Conservation (phyloP, 169 alveolate genomes). For the Babesia gibsoni region DNA sequence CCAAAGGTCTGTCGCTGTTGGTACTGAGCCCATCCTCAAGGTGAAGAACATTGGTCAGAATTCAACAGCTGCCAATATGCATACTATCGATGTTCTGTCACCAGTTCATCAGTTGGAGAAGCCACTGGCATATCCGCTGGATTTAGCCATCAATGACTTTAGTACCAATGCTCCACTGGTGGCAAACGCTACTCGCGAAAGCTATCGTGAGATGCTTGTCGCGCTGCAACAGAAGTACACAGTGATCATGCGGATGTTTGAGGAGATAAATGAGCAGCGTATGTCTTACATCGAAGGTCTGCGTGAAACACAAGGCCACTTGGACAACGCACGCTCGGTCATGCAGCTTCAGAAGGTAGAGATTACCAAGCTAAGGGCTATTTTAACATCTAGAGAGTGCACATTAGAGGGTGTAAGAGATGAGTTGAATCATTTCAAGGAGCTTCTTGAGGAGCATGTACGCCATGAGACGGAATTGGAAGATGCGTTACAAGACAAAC, state of each 20-base stretch:
- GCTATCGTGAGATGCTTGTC: slow-evolving; percentile 23
- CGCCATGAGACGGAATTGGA: slow-evolving; percentile 22
- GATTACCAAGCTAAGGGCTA: not conserved
- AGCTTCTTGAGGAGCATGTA: not conserved
- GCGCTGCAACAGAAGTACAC: slow-evolving; percentile 51
- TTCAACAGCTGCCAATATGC: not conserved
- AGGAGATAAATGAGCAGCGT: slow-evolving; percentile 60
- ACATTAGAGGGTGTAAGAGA: not conserved
- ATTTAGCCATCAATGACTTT: slow-evolving; percentile 1
- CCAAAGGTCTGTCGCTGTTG: not conserved
- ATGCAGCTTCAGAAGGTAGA: slow-evolving; percentile 52
- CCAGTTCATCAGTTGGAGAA: slow-evolving; percentile 5
- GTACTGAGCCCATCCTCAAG: not conserved
- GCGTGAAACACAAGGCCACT: slow-evolving; percentile 31
- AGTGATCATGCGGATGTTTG: slow-evolving; percentile 42
- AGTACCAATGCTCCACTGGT: not conserved
- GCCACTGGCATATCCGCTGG: slow-evolving; percentile 9
- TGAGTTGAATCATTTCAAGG: slow-evolving; percentile 6
- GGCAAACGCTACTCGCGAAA: slow-evolving; percentile 15
- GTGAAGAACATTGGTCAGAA: not conserved
- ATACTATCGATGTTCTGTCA: not conserved
- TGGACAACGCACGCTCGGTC: slow-evolving; percentile 55
- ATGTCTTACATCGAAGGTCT: slow-evolving; percentile 62
- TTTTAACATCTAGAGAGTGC: not conserved
- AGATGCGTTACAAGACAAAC: not conserved